These are phyloP conservation scores for Tylopilus rubrobrunneus DNA, from an alignment of 768 basidiomycete species.

Conservation along the genomic window DNA sequence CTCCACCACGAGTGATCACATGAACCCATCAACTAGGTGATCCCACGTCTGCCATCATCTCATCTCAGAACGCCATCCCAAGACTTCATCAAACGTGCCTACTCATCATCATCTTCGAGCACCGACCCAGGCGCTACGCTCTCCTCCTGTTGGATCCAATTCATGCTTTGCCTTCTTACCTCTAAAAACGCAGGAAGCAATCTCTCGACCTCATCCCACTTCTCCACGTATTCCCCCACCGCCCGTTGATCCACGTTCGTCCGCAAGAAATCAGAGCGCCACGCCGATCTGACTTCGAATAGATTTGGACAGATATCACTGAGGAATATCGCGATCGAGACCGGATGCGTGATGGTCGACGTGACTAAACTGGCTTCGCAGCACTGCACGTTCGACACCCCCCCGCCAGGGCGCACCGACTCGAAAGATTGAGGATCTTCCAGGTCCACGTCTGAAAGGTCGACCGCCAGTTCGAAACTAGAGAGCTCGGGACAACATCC, in stretches of 20 bases:
- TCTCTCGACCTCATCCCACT: conserved; percentile 22
- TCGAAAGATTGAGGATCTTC: not conserved
- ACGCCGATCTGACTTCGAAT: conserved; percentile 8
- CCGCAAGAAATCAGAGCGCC: conserved; percentile 1
- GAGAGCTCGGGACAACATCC: conserved; percentile 3
- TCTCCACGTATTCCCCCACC: conserved; percentile 5
- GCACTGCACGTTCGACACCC: conserved; percentile 9
- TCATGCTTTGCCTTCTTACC: conserved; percentile 18
- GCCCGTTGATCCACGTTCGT: conserved; percentile 3
- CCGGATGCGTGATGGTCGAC: conserved; percentile 20
- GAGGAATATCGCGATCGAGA: conserved; percentile 23
- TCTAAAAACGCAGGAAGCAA: conserved; percentile 22
- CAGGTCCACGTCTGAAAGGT: conserved; percentile 19
- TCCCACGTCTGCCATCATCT: too few relatives aligned
- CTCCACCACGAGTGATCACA: too few relatives aligned
- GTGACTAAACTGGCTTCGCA: conserved; percentile 13
- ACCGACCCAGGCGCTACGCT: not conserved
- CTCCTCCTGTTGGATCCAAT: not conserved
- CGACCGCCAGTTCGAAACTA: conserved; percentile 18
- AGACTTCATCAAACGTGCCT: not conserved
- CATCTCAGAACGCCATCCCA: not conserved
- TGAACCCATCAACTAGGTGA: not conserved
- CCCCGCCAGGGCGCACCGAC: conserved; percentile 4
- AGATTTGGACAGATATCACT: conserved; percentile 22
- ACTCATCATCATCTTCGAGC: not conserved